Evolutionary conservation across 176 grass and related monocot genomes (phyloP).

Genomic region (Phragmites australis): DNA sequence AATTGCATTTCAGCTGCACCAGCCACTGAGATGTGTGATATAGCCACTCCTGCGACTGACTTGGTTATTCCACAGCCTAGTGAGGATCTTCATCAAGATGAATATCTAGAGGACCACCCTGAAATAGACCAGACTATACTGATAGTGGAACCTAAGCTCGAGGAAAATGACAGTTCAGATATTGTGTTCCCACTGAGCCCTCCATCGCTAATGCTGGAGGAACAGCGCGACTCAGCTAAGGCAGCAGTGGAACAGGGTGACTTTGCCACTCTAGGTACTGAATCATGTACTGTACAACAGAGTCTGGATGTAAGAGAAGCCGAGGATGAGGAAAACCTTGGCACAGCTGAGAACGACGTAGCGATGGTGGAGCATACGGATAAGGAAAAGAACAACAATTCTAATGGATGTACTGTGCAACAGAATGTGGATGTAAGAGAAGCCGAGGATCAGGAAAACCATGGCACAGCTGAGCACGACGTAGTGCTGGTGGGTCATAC

Average conservation of each 20-base stretch:
- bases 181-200: neutral
- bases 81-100: constrained; percentile 37
- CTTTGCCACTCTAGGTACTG: neutral
- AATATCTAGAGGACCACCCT: constrained; percentile 21
- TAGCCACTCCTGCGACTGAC: constrained; percentile 13
- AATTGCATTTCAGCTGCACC: constrained; percentile 23
- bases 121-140: constrained; percentile 30
- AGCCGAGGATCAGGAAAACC: constrained; percentile 22
- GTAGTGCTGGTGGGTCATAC: neutral
- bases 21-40: constrained; percentile 22
- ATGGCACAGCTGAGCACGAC: neutral
- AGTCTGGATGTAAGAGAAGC: constrained; percentile 19
- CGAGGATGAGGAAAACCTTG: constrained; percentile 10
- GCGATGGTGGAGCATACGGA: neutral
- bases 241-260: neutral
- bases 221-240: neutral
- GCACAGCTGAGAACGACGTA: neutral
- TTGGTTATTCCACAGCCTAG: constrained; percentile 7
- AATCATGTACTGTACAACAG: neutral
- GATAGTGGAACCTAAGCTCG: constrained; percentile 33
- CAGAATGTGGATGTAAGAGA: constrained; percentile 38
- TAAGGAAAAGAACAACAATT: neutral
- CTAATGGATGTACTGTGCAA: too few relatives aligned
- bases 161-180: constrained; percentile 14
- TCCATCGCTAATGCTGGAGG: constrained; percentile 9